Evolutionary conservation across 192 early-diverging fungal species (phyloP).

Genomic region (Coemansia sp.): DNA sequence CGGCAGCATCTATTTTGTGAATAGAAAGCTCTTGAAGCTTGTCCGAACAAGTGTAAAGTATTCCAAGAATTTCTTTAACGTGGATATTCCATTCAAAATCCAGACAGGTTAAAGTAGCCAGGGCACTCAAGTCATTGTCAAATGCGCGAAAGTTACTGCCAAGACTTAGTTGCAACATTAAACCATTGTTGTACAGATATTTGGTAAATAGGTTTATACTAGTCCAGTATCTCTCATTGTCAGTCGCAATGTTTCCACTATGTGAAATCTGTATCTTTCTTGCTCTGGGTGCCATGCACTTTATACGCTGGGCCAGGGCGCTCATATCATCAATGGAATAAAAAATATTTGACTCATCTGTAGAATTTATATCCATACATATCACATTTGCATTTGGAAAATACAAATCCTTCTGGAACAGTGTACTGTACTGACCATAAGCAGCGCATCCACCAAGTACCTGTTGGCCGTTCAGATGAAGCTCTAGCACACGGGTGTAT

Average conservation of each 20-base stretch:
- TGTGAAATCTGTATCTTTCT: not conserved
- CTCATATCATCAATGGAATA: not conserved
- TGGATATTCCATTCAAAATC: constrained; percentile 1
- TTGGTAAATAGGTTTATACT: not conserved
- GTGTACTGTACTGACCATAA: not conserved
- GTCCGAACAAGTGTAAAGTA: not conserved
- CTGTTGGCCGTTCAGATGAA: not conserved
- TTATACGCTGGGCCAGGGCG: not conserved
- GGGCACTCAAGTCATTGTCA: not conserved
- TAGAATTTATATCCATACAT: not conserved
- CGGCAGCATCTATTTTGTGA: not conserved
- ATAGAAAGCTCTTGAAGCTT: not conserved
- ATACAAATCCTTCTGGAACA: not conserved
- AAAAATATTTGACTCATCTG: not conserved
- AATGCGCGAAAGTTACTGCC: not conserved
- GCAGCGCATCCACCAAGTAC: not conserved
- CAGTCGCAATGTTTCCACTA: not conserved
- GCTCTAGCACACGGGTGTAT: not conserved
- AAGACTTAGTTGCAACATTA: not conserved
- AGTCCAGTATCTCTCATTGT: not conserved
- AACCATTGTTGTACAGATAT: not conserved
- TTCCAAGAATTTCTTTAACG: not conserved
- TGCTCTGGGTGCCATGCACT: not conserved
- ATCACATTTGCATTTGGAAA: not conserved
- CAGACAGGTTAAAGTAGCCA: not conserved